These are phyloP conservation scores for Xerocomus potaroensis DNA, from an alignment of 768 basidiomycete genomes.

Conservation along the genomic window DNA sequence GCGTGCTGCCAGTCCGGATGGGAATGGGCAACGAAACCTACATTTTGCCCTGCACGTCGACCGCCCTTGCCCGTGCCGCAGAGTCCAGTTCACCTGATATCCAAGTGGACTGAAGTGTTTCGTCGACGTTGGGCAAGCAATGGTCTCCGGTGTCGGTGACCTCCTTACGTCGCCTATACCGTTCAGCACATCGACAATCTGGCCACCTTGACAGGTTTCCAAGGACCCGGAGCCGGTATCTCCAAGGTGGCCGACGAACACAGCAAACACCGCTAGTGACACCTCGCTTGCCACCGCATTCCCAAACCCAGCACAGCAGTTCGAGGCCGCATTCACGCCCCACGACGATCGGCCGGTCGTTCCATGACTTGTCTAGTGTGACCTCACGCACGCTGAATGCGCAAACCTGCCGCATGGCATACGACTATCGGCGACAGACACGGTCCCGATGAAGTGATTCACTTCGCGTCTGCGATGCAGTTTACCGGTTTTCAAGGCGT, in stretches of 20 bases:
- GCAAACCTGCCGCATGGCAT: neutral
- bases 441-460: neutral
- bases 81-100: too few species aligned
- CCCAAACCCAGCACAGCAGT: neutral
- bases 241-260: neutral
- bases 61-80: too few species aligned
- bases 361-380: neutral
- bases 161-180: too few species aligned
- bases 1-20: too few species aligned
- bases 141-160: neutral
- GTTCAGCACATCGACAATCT: too few species aligned
- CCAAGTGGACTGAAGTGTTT: too few species aligned
- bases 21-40: too few species aligned
- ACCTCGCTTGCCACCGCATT: neutral
- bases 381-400: neutral
- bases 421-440: neutral
- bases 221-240: neutral
- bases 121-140: too few species aligned
- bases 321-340: neutral
- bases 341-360: neutral
- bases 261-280: neutral
- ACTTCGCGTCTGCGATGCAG: neutral
- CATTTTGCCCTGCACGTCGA: too few species aligned
- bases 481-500: neutral
- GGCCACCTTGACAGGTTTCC: neutral